Evolutionary conservation across 2,329 filamentous ascomycete species (phyloP).

Genomic region (Pseudopithomyces chartarum): DNA sequence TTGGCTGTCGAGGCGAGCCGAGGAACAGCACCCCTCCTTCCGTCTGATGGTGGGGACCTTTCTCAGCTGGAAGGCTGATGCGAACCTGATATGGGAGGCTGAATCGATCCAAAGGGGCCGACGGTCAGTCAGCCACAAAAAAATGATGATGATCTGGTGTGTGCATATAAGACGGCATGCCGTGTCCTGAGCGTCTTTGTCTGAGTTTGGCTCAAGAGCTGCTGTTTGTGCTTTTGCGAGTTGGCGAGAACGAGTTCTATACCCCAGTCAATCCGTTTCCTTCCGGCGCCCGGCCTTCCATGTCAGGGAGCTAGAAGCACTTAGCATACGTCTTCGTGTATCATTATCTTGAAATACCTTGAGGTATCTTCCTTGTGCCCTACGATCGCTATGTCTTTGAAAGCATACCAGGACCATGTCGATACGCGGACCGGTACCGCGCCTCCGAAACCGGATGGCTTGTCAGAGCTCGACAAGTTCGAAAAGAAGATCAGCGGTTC

Average conservation of each 20-base stretch:
- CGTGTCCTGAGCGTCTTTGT: neutral
- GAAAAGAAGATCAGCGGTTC: slow-evolving; percentile 33
- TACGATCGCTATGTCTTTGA: neutral
- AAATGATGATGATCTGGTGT: too few species aligned
- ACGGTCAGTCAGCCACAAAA: slow-evolving; percentile 2
- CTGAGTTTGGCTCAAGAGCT: neutral
- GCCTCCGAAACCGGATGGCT: slow-evolving; percentile 34
- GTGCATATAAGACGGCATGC: neutral
- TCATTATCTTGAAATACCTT: neutral
- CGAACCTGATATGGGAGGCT: neutral
- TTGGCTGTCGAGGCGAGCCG: slow-evolving; percentile 6
- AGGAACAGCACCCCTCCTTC: neutral
- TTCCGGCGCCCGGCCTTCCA: neutral
- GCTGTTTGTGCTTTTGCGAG: neutral
- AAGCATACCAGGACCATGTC: slow-evolving; percentile 24
- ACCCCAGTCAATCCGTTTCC: slow-evolving; percentile 3
- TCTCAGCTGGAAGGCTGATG: slow-evolving; percentile 4
- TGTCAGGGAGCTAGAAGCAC: too few species aligned
- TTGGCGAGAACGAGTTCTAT: neutral
- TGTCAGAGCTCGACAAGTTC: slow-evolving; percentile 40
- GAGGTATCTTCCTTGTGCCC: neutral
- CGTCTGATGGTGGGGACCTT: neutral
- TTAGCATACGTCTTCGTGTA: neutral
- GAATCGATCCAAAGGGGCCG: neutral
- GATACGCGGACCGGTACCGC: slow-evolving; percentile 36